Evolutionary conservation across 108 stramenopile genomes (phyloP).

Genomic region (Fistulifera solaris): DNA sequence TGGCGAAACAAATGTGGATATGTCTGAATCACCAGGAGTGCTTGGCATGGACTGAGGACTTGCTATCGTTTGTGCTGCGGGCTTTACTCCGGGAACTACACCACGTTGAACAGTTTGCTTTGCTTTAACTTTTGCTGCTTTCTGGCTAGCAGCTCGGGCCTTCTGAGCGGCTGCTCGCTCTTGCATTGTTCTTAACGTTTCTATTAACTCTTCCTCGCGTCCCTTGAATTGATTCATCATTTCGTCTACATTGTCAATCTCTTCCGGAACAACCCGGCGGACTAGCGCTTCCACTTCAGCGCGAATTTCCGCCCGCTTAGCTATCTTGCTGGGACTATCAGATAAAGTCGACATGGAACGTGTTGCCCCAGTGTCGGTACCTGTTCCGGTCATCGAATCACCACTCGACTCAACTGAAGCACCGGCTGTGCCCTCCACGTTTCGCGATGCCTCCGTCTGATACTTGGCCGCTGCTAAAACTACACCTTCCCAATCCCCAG

Average conservation of each 20-base stretch:
- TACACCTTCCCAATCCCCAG: slow-evolving; percentile 85
- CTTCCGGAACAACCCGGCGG: slow-evolving; percentile 74
- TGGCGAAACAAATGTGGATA: not conserved
- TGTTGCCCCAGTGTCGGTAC: slow-evolving; percentile 19
- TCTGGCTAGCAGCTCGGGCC: slow-evolving; percentile 59
- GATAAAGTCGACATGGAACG: slow-evolving; percentile 23
- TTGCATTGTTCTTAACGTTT: slow-evolving; percentile 80
- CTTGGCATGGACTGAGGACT: slow-evolving; percentile 7
- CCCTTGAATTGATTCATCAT: slow-evolving; percentile 85
- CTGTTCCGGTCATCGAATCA: slow-evolving; percentile 7
- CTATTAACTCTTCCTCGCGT: slow-evolving; percentile 83
- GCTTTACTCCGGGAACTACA: not conserved
- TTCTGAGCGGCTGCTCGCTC: slow-evolving; percentile 73
- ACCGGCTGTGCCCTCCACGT: slow-evolving; percentile 1
- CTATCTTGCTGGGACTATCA: slow-evolving; percentile 25
- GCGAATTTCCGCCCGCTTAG: slow-evolving; percentile 55
- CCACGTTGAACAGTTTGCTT: slow-evolving; percentile 15
- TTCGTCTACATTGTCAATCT: slow-evolving; percentile 82
- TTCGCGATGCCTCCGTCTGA: slow-evolving; percentile 41
- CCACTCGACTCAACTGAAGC: slow-evolving; percentile 19
- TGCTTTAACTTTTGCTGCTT: slow-evolving; percentile 70
- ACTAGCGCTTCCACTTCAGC: slow-evolving; percentile 75
- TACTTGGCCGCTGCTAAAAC: slow-evolving; percentile 76
- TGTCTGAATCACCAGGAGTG: slow-evolving; percentile 2
- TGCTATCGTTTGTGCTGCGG: slow-evolving; percentile 10